Base-by-base conservation (phyloP, 441 rosid species). In the Adansonia gregorii region DNA sequence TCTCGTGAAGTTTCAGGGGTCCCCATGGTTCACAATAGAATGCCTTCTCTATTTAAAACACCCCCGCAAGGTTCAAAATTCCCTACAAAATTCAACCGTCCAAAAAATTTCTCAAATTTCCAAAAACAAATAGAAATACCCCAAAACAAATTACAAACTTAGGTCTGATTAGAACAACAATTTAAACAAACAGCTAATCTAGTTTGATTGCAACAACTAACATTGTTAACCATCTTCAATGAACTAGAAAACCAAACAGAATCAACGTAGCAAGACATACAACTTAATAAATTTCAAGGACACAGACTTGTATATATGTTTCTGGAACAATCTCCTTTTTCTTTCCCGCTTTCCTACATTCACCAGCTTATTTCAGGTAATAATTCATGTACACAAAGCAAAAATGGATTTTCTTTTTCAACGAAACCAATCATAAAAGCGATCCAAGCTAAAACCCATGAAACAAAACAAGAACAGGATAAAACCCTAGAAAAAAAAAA, bases 1-100 rank as follows among this genome's bases (percentile, higher is more conserved):
- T 91, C 95, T 27, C 93, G 83, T 1, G 93, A 89, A 52, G 92
- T 84, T 78, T 91, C 95, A 39, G 95, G 95, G 6, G 95, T 88
- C 51, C 92, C 90, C 94, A 89, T 91, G 45, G 46, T 61, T 79
- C 59, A 45, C 56, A 75, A 55, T 52, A 52, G 8, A 8, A 12
- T 4, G 1, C 31, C 48, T 52, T 71, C 52, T n/a, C 61, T 71
- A 71, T 35, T 54, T 0, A 31, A n/a, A 17, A 31, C 12, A 17
- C 22, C 43, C n/a, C 10, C 49, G 2, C 49, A 52, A 52, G 48
- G 8, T 54, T 31, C 60, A 35, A 55, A 54, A 35, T 35, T n/a
- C 49, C 74, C 75, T 54, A 72, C 49, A 71, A 54, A 51, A 64
- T 64, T 15, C 58, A 75, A 12, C 56, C 12, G n/a, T 11, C 24